Conservation (phyloP, 805 yeast species). For the Candida methanosorbosa region DNA sequence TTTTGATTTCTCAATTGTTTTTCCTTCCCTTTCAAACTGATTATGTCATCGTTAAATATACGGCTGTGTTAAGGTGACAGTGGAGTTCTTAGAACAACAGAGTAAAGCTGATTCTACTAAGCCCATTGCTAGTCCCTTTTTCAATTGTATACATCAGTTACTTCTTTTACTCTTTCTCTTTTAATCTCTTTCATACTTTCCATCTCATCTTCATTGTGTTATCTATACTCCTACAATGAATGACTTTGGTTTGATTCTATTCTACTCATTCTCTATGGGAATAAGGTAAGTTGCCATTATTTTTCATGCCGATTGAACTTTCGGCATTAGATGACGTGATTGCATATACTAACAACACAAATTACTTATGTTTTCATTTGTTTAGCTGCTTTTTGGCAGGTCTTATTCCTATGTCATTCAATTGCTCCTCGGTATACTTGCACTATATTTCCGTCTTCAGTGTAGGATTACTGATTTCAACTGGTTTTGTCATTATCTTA, state of each 20-base stretch:
- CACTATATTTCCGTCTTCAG: slow-evolving; percentile 40
- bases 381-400: slow-evolving; percentile 21
- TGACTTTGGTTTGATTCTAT: slow-evolving; percentile 2
- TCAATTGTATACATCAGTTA: no score
- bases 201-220: no score
- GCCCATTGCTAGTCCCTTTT: no score
- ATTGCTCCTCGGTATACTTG: slow-evolving; percentile 21
- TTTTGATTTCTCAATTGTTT: no score
- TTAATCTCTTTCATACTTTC: no score
- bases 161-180: no score
- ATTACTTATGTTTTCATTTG: neutral
- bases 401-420: slow-evolving; percentile 16
- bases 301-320: no score
- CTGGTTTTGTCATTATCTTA: slow-evolving; percentile 48
- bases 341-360: neutral
- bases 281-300: slow-evolving; percentile 12
- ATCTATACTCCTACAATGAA: neutral
- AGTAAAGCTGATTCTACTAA: no score
- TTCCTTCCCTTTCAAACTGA: no score
- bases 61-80: no score
- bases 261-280: slow-evolving; percentile 15
- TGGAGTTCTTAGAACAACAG: no score
- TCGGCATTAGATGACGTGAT: neutral
- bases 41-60: no score
- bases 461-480: slow-evolving; percentile 52